phyloP scores from a whole-genome alignment of 306 rosid genomes.

The Dryas alaskensis region DNA sequence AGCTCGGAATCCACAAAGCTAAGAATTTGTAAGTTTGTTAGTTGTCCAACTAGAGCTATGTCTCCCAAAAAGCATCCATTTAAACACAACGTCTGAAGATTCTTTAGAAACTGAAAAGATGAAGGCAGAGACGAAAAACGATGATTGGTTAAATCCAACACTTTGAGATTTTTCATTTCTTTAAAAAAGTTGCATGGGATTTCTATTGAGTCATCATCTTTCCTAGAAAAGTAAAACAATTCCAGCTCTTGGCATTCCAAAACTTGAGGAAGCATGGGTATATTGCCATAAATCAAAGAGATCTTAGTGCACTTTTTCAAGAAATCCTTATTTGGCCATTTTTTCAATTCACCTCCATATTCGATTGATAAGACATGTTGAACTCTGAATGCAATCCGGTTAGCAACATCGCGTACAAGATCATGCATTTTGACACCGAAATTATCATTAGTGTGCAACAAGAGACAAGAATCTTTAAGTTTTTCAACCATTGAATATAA shows the following conservation, averaged over 20 bases:
- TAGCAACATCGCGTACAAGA: constrained; percentile 24
- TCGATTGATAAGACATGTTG: background rate
- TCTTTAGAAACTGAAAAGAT: constrained; percentile 12
- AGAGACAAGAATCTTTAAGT: constrained; percentile 16
- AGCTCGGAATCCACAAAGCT: background rate
- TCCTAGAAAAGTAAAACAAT: background rate
- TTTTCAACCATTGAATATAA: constrained; percentile 3
- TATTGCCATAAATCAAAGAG: constrained; percentile 4
- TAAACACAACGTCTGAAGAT: constrained; percentile 22
- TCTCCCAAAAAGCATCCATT: background rate
- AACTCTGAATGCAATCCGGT: constrained; percentile 9
- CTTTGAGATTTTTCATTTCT: constrained; percentile 17
- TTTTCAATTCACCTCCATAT: constrained; percentile 5
- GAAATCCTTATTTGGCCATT: constrained; percentile 12
- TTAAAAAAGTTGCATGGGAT: constrained; percentile 18
- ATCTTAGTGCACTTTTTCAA: constrained; percentile 17
- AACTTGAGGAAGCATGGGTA: constrained; percentile 11
- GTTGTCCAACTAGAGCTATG: constrained; percentile 15
- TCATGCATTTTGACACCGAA: constrained; percentile 20
- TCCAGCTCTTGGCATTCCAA: constrained; percentile 11
- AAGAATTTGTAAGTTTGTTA: constrained; percentile 19
- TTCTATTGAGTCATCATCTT: background rate
- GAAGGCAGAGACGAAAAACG: constrained; percentile 10
- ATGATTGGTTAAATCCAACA: constrained; percentile 6
- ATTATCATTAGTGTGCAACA: constrained; percentile 1